A percentile compares a stretch with the other conserved stretches of the same genome.
Conservation (phyloP, 495 filamentous ascomycete genomes). For the Penicillium antarcticum region DNA sequence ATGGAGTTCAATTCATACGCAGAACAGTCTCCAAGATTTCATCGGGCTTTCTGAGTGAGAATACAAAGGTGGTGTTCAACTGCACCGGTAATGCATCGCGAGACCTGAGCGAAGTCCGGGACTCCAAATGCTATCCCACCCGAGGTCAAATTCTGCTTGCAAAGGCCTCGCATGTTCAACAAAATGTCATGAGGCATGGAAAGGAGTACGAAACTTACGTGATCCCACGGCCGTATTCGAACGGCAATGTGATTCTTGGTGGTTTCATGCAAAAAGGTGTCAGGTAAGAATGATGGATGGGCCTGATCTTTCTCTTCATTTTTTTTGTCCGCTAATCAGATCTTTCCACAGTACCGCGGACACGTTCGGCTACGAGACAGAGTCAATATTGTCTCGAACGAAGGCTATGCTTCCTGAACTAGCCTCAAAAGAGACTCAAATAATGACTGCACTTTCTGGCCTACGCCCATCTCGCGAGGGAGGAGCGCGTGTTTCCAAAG, state of each 20-base stretch:
- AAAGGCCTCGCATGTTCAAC: slow-evolving; percentile 24
- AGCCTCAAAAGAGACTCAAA: slow-evolving; percentile 10
- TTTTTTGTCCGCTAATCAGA: neutral
- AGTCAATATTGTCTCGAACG: slow-evolving; percentile 27
- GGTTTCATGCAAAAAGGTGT: slow-evolving; percentile 29
- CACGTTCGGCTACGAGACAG: slow-evolving; percentile 13
- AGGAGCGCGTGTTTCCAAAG: slow-evolving; percentile 25
- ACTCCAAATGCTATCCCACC: slow-evolving; percentile 28
- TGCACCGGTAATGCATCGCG: slow-evolving; percentile 25
- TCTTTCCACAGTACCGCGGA: neutral
- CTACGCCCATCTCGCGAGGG: slow-evolving; percentile 28
- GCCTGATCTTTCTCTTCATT: neutral
- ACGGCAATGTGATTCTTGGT: slow-evolving; percentile 28
- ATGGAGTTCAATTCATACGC: slow-evolving; percentile 21
- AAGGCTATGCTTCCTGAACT: slow-evolving; percentile 17
- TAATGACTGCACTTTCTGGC: slow-evolving; percentile 22
- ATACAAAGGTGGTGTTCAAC: slow-evolving; percentile 29
- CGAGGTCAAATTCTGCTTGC: slow-evolving; percentile 40
- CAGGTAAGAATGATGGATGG: neutral
- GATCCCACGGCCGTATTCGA: slow-evolving; percentile 29
- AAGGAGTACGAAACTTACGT: slow-evolving; percentile 33
- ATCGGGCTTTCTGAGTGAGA: slow-evolving; percentile 17
- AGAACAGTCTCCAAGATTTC: slow-evolving; percentile 15
- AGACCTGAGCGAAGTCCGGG: slow-evolving; percentile 22
- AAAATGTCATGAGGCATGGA: slow-evolving; percentile 33